Percentiles rank a stretch among this genome's conserved stretches.
phyloP scores from a whole-genome alignment of 208 protist genomes.

The Leishmania arabica region DNA sequence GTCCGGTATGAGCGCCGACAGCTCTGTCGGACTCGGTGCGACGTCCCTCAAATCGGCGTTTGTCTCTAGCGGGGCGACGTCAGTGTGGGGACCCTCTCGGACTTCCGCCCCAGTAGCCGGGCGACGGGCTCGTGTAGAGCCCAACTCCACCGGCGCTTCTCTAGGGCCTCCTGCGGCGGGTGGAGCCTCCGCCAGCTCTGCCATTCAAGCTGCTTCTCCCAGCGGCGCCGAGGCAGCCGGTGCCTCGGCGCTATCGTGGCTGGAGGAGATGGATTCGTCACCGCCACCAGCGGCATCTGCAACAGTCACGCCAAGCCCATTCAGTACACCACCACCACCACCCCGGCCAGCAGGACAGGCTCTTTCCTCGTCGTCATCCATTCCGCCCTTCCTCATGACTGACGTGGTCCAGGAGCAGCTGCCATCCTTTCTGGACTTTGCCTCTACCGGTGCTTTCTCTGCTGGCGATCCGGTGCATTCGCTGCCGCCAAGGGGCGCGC shows the following conservation, averaged over 20 bases:
- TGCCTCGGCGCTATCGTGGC: constrained; percentile 19
- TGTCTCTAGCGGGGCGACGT: constrained; percentile 1
- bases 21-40: constrained; percentile 1
- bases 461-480: background rate
- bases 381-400: background rate
- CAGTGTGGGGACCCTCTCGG: constrained; percentile 4
- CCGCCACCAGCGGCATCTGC: background rate
- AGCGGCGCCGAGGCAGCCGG: background rate
- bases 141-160: background rate
- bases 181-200: background rate
- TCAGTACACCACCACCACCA: background rate
- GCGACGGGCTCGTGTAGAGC: constrained; percentile 17
- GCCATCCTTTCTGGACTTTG: constrained; percentile 29
- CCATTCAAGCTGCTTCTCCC: background rate
- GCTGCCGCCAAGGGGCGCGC: background rate
- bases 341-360: background rate
- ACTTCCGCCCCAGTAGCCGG: constrained; percentile 26
- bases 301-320: background rate
- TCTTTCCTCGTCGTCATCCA: background rate
- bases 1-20: constrained; percentile 1
- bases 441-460: background rate
- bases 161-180: background rate
- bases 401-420: background rate
- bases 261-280: constrained; percentile 20
- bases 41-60: background rate